A percentile compares a stretch with the other conserved stretches of the same genome.
Conservation (phyloP, 176 grass and related monocot genomes). For the Juncus effusus region DNA sequence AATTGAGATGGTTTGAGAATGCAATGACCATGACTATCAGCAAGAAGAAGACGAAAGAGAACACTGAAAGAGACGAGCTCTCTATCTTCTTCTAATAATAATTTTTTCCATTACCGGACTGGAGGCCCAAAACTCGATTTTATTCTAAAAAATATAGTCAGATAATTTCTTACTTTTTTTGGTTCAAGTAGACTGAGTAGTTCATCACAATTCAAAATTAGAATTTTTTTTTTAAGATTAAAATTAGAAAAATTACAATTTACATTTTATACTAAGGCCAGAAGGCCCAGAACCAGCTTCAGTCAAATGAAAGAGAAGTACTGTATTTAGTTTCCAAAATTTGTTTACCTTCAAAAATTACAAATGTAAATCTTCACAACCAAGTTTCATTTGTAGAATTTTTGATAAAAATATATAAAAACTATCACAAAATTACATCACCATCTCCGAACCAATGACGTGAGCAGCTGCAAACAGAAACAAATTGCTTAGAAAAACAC, state of each 20-base stretch:
- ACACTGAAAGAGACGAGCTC: constrained; percentile 11
- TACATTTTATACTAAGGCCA: too few species aligned
- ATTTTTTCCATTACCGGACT: background rate
- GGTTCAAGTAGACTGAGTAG: too few species aligned
- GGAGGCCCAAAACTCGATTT: background rate
- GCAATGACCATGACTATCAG: constrained; percentile 5
- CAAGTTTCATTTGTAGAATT: background rate
- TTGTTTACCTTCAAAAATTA: background rate
- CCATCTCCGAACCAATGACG: constrained; percentile 79
- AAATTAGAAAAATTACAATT: too few species aligned
- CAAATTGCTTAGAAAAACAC: constrained; percentile 21
- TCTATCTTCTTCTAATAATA: background rate
- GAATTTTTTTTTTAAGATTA: too few species aligned
- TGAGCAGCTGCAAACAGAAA: constrained; percentile 51
- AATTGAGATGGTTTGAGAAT: constrained; percentile 36
- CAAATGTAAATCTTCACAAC: background rate
- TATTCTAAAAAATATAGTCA: too few species aligned
- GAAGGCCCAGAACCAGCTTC: too few species aligned
- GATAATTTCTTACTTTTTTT: too few species aligned
- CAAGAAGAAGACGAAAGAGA: background rate
- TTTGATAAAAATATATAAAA: too few species aligned
- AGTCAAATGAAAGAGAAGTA: too few species aligned
- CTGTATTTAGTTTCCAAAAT: background rate
- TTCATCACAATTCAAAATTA: too few species aligned
- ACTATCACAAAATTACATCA: constrained; percentile 18